A percentile compares a stretch with the other conserved stretches of the same genome.
phyloP scores from a whole-genome alignment of 148 eudicot species.

The Dysphania ambrosioides region DNA sequence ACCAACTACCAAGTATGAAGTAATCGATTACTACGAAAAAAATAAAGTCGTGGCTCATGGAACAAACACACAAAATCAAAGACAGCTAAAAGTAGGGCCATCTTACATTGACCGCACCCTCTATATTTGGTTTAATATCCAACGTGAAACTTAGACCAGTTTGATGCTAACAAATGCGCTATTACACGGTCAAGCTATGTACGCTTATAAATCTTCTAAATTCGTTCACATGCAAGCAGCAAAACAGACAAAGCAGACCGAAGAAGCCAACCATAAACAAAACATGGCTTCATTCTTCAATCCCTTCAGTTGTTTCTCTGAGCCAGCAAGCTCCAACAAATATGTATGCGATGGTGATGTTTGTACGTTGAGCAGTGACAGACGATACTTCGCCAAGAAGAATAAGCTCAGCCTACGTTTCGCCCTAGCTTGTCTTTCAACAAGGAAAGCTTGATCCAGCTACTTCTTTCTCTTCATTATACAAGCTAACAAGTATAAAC shows the following conservation, averaged over 20 bases:
- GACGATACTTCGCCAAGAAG: slow-evolving; percentile 13
- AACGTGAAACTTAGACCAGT: slow-evolving; percentile 8
- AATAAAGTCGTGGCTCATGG: neutral
- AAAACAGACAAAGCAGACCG: neutral
- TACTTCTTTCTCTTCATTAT: neutral
- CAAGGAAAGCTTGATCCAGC: slow-evolving; percentile 6
- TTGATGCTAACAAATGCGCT: neutral
- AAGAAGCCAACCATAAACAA: neutral
- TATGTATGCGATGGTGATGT: slow-evolving; percentile 36
- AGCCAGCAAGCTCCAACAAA: slow-evolving; percentile 25
- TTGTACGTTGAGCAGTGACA: slow-evolving; percentile 21
- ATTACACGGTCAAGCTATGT: slow-evolving; percentile 4
- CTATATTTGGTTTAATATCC: neutral
- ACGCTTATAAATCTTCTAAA: slow-evolving; percentile 1
- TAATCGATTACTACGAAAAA: neutral
- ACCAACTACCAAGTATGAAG: neutral
- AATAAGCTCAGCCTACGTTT: slow-evolving; percentile 23
- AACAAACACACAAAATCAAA: neutral
- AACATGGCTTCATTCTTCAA: slow-evolving; percentile 25
- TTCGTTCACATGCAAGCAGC: neutral
- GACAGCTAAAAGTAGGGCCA: slow-evolving; percentile 15
- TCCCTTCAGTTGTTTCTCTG: slow-evolving; percentile 28
- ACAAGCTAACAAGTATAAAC: neutral
- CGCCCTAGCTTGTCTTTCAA: slow-evolving; percentile 15
- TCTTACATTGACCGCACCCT: slow-evolving; percentile 5